Base-by-base conservation (phyloP, 805 yeast species). In the Zygosaccharomyces gambellarensis region DNA sequence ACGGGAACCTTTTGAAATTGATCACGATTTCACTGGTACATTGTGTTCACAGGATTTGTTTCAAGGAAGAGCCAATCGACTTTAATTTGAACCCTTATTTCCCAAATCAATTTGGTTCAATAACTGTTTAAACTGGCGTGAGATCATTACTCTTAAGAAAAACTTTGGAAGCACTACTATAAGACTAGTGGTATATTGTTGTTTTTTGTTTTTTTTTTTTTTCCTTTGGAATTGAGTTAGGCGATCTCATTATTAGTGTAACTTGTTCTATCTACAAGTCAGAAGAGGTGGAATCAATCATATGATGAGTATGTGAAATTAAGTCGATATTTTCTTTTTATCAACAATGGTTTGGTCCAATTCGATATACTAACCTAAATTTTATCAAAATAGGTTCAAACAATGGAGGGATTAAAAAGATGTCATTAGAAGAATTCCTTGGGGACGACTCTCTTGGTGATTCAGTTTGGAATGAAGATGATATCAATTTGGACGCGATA, bases 371-470 rank as follows among this genome's bases (percentile, higher is more conserved):
- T 40, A 47, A 29, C 50, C n/a, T 47, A 21, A n/a, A 25, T 36
- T 19, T 25, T 36, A 36, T 27, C 11, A 14, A 36, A 4, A 36
- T 25, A 47, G 50, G 46, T 39, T 42, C 50, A 31, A 56, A 59
- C 48, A 52, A 56, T 56, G 65, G 55, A 48, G 54, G 57, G 29
- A 61, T 60, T 46, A 74, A 73, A 52, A 74, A 73, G 55, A 75
- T 75, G 78, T 70, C 77, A 28, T 60, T 75, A 25, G 71, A 71
- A 50, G 79, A 74, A 53, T 75, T 75, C 59, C 64, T 71, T 46
- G 73, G 71, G 25, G 77, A 74, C 52, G 71, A 73, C 42, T 60
- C 71, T 38, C 58, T 74, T 36, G 68, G 67, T n/a, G 68, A 63
- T 28, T 57, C 68, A 6, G 66, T 60, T 4, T 65, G 69, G 69